These are phyloP conservation scores for Botrytis paeoniae DNA, from an alignment of 2,329 filamentous ascomycete species.

Conservation along the genomic window DNA sequence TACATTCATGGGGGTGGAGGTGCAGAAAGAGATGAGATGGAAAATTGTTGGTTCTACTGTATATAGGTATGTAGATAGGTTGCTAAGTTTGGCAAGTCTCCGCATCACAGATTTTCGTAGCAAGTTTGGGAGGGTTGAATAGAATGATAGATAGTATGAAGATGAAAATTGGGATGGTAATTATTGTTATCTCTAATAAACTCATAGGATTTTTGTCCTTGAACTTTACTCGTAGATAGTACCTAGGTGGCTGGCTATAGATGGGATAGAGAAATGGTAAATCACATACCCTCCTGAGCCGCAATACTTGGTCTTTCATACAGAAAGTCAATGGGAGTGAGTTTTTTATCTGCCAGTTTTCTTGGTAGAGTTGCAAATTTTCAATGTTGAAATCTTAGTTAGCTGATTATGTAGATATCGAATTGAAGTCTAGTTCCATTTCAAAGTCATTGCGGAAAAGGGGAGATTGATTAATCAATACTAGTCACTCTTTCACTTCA, in stretches of 20 bases:
- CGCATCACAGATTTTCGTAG: fast-evolving
- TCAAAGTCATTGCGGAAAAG: neutral
- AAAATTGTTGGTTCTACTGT: neutral
- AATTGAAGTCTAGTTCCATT: neutral
- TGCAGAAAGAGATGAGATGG: neutral
- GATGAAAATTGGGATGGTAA: too few species aligned
- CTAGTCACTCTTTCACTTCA: neutral
- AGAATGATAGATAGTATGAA: too few species aligned
- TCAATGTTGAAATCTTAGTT: neutral
- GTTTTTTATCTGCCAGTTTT: neutral
- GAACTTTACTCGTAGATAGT: neutral
- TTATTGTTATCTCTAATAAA: too few species aligned
- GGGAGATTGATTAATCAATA: neutral
- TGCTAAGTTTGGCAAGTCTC: neutral
- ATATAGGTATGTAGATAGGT: neutral
- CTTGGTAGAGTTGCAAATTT: neutral
- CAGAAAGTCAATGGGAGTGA: neutral
- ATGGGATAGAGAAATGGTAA: neutral
- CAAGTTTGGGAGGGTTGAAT: neutral
- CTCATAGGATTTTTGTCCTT: neutral
- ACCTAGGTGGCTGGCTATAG: neutral
- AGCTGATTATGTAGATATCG: neutral
- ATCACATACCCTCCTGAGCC: neutral
- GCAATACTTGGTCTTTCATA: neutral
- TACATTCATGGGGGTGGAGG: neutral